Conservation (phyloP, 2,329 filamentous ascomycete species). For the Hypocrella siamensis region DNA sequence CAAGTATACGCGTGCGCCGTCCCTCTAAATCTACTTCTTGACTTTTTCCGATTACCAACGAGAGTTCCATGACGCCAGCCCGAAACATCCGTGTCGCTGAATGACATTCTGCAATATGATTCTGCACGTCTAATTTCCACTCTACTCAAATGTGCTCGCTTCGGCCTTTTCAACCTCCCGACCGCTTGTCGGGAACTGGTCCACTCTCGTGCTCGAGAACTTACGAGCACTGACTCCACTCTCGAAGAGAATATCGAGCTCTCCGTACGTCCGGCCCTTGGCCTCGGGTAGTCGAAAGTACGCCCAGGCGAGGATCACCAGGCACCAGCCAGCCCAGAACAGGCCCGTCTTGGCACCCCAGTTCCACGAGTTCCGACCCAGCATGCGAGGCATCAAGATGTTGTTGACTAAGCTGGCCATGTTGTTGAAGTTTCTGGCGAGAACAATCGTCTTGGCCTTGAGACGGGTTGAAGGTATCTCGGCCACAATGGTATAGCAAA, state of each 20-base stretch:
- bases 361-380: constrained; percentile 9
- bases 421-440: constrained; percentile 38
- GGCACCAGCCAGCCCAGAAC: constrained; percentile 14
- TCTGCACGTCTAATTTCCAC: too few relatives aligned
- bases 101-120: too few relatives aligned
- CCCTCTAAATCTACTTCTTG: too few relatives aligned
- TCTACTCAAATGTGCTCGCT: too few relatives aligned
- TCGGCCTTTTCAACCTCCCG: neutral
- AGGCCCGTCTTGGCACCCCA: constrained; percentile 7
- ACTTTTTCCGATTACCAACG: too few relatives aligned
- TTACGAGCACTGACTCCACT: constrained; percentile 14
- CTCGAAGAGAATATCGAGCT: constrained; percentile 16
- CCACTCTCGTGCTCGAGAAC: neutral
- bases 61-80: too few relatives aligned
- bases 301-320: constrained; percentile 23
- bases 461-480: constrained; percentile 63
- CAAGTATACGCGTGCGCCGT: too few relatives aligned
- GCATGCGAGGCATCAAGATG: constrained; percentile 4
- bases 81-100: too few relatives aligned
- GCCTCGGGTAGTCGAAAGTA: constrained; percentile 25
- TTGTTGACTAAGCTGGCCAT: constrained; percentile 3
- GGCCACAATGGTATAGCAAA: constrained; percentile 67
- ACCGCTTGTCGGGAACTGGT: neutral
- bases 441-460: constrained; percentile 71
- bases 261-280: constrained; percentile 12